These are phyloP conservation scores for Biscogniauxia sp. DNA, from an alignment of 2,329 filamentous ascomycete genomes.

Conservation along the genomic window DNA sequence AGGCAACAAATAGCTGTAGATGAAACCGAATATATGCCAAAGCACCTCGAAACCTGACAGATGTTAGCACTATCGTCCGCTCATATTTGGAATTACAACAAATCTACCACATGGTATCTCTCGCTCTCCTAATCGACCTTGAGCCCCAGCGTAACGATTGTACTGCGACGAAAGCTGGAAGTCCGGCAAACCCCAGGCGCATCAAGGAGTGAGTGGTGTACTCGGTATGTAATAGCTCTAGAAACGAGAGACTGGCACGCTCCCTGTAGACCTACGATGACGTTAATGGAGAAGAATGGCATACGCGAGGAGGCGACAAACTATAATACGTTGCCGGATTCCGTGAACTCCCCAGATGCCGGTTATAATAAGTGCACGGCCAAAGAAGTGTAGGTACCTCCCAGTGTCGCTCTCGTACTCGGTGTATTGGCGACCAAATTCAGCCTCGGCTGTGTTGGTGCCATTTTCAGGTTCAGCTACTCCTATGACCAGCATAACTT, in stretches of 20 bases:
- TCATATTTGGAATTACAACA: slow-evolving; percentile 12
- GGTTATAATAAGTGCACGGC: slow-evolving; percentile 39
- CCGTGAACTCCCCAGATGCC: slow-evolving; percentile 52
- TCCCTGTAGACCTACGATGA: slow-evolving; percentile 47
- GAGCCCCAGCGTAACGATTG: slow-evolving; percentile 32
- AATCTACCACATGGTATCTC: slow-evolving; percentile 26
- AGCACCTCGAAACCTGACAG: slow-evolving; percentile 21
- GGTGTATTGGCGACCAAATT: slow-evolving; percentile 41
- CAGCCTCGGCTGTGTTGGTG: slow-evolving; percentile 37
- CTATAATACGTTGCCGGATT: slow-evolving; percentile 53
- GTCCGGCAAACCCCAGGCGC: slow-evolving; percentile 36
- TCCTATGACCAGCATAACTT: slow-evolving; percentile 62
- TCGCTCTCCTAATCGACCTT: slow-evolving; percentile 15
- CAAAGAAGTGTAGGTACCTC: slow-evolving; percentile 34
- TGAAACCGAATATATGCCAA: slow-evolving; percentile 46
- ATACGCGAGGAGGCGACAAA: slow-evolving; percentile 26
- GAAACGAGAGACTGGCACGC: slow-evolving; percentile 49
- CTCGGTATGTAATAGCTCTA: slow-evolving; percentile 40
- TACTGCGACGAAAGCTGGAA: slow-evolving; percentile 39
- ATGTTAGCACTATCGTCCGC: slow-evolving; percentile 9
- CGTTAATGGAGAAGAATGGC: slow-evolving; percentile 8
- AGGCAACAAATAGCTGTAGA: slow-evolving; percentile 49
- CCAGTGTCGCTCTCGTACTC: slow-evolving; percentile 49
- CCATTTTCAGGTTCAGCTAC: slow-evolving; percentile 57
- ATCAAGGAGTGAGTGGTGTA: slow-evolving; percentile 31